These are phyloP conservation scores for Hysterium pulicare DNA, from an alignment of 2,329 filamentous ascomycete genomes.

Conservation along the genomic window DNA sequence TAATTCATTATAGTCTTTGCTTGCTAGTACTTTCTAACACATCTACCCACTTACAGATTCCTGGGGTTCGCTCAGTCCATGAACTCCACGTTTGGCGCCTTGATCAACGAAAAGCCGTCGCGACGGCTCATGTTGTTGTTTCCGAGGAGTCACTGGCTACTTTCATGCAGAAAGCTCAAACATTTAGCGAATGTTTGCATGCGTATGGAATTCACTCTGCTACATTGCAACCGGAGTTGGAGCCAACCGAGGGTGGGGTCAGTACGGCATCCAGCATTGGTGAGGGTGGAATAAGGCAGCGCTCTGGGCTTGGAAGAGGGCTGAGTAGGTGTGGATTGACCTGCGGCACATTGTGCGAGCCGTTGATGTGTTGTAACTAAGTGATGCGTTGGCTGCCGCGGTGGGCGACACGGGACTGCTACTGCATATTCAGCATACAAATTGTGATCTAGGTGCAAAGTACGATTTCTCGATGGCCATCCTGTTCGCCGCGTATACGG, in stretches of 20 bases:
- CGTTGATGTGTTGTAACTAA: constrained; percentile 51
- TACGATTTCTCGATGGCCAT: no score
- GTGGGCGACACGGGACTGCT: no score
- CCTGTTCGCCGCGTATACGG: no score
- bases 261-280: constrained; percentile 8
- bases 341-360: constrained; percentile 52
- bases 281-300: constrained; percentile 20
- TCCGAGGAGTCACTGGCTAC: constrained; percentile 53
- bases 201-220: constrained; percentile 70
- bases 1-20: constrained; percentile 24
- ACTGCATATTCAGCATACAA: no score
- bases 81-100: constrained; percentile 73
- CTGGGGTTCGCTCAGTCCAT: constrained; percentile 64
- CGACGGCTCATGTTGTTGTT: constrained; percentile 66
- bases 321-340: constrained; percentile 49
- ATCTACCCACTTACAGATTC: constrained; percentile 52
- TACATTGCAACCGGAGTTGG: constrained; percentile 66
- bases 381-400: no score
- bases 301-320: constrained; percentile 15
- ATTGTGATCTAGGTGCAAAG: no score
- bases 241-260: constrained; percentile 7
- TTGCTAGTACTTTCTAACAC: not conserved
- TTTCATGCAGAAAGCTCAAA: constrained; percentile 61
- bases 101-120: constrained; percentile 66
- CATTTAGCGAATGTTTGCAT: constrained; percentile 66